Conservation (phyloP, 768 basidiomycete species). For the Leccinum incarnatum region DNA sequence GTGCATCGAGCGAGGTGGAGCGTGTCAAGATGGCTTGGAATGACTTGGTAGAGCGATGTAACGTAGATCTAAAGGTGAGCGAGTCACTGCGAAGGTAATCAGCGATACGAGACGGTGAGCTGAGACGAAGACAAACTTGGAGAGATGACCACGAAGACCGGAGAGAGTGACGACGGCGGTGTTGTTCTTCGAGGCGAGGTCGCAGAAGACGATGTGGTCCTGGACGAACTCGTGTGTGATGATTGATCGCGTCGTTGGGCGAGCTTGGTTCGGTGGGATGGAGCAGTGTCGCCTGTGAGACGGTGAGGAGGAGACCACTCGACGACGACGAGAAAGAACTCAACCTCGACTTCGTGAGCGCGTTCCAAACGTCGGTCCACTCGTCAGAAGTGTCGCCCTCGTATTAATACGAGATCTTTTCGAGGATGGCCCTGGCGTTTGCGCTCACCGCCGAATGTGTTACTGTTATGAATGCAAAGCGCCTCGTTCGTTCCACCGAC, state of each 20-base stretch:
- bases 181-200: slow-evolving; percentile 44
- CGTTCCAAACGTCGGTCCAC: slow-evolving; percentile 69
- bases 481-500: too few relatives aligned
- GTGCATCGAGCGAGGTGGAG: slow-evolving; percentile 36
- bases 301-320: slow-evolving; percentile 1
- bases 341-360: slow-evolving; percentile 67
- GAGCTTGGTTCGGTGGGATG: slow-evolving; percentile 65
- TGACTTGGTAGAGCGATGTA: slow-evolving; percentile 39
- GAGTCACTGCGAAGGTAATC: slow-evolving; percentile 30
- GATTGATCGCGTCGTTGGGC: slow-evolving; percentile 52
- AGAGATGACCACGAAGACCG: slow-evolving; percentile 72
- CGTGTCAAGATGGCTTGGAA: slow-evolving; percentile 41
- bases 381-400: slow-evolving; percentile 51
- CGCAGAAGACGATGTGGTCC: slow-evolving; percentile 77
- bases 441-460: too few relatives aligned
- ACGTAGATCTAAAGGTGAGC: slow-evolving; percentile 44
- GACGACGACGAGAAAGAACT: slow-evolving; percentile 18
- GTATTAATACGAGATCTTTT: slow-evolving; percentile 61
- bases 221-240: slow-evolving; percentile 72
- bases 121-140: slow-evolving; percentile 46
- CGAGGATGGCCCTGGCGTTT: slow-evolving; percentile 57
- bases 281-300: slow-evolving; percentile 68
- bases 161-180: slow-evolving; percentile 73
- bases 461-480: too few relatives aligned
- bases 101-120: slow-evolving; percentile 24